These are phyloP conservation scores for Cyclotella kingstonii DNA, from an alignment of 108 stramenopile genomes.

Conservation along the genomic window DNA sequence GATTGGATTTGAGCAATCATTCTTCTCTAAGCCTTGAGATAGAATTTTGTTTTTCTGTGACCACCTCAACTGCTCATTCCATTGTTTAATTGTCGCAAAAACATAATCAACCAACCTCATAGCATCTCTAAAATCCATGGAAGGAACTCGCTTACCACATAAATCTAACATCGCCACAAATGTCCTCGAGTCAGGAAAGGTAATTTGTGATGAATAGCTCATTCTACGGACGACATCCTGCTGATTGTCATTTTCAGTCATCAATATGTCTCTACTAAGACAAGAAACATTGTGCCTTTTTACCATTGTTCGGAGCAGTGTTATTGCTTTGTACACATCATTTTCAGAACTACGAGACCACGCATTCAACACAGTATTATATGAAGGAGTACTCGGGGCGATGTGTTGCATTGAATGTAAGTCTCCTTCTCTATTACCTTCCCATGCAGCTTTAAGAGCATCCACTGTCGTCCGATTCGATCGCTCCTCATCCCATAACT, in stretches of 20 bases:
- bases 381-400: slow-evolving; percentile 51
- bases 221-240: background rate
- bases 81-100: slow-evolving; percentile 17
- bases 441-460: slow-evolving; percentile 9
- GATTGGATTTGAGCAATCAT: background rate
- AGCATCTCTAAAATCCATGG: slow-evolving; percentile 20
- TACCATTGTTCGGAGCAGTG: slow-evolving; percentile 48
- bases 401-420: slow-evolving; percentile 17
- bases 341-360: slow-evolving; percentile 46
- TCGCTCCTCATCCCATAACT: slow-evolving; percentile 29
- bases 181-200: slow-evolving; percentile 34
- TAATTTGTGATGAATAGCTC: background rate
- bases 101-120: slow-evolving; percentile 16
- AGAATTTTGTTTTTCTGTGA: slow-evolving; percentile 6
- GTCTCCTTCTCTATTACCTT: slow-evolving; percentile 3
- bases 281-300: slow-evolving; percentile 27
- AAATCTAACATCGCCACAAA: slow-evolving; percentile 23
- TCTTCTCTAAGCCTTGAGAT: background rate
- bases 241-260: background rate
- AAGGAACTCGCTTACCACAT: background rate
- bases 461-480: slow-evolving; percentile 9
- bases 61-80: slow-evolving; percentile 38
- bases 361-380: slow-evolving; percentile 58
- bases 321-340: slow-evolving; percentile 35
- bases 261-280: slow-evolving; percentile 17